Conservation (phyloP, 2,329 filamentous ascomycete genomes). For the Epichloe bromicola region DNA sequence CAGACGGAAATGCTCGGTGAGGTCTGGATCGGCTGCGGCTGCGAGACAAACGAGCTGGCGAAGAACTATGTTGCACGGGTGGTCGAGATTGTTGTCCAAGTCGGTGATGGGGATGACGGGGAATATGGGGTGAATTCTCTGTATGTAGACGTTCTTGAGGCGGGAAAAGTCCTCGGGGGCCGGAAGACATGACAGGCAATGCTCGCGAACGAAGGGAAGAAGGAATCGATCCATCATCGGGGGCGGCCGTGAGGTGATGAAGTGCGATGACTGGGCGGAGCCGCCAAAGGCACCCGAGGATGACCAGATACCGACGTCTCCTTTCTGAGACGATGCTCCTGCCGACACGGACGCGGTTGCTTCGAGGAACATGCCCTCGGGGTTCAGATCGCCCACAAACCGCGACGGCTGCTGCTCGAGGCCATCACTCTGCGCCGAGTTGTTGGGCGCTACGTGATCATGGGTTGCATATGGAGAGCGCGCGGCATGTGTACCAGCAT, state of each 20-base stretch:
- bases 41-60: constrained; percentile 43
- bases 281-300: constrained; percentile 16
- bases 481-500: neutral
- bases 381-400: constrained; percentile 47
- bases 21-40: constrained; percentile 35
- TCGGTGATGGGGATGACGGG: constrained; percentile 32
- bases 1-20: constrained; percentile 31
- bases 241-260: constrained; percentile 24
- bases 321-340: constrained; percentile 29
- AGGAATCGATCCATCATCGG: constrained; percentile 27
- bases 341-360: constrained; percentile 27
- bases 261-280: constrained; percentile 20
- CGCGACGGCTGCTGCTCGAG: constrained; percentile 22
- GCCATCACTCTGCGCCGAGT: neutral
- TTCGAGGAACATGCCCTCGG: constrained; percentile 46
- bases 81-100: constrained; percentile 17
- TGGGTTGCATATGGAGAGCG: neutral
- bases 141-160: constrained; percentile 32
- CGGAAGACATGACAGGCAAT: constrained; percentile 35
- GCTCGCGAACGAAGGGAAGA: constrained; percentile 29
- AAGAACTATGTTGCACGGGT: constrained; percentile 29
- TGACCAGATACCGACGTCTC: constrained; percentile 45
- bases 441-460: neutral
- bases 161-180: constrained; percentile 31
- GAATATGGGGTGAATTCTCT: constrained; percentile 42